A percentile compares a stretch with the other conserved stretches of the same genome.
Conservation (phyloP, 192 early-diverging fungal species). For the Coemansia aciculifera region DNA sequence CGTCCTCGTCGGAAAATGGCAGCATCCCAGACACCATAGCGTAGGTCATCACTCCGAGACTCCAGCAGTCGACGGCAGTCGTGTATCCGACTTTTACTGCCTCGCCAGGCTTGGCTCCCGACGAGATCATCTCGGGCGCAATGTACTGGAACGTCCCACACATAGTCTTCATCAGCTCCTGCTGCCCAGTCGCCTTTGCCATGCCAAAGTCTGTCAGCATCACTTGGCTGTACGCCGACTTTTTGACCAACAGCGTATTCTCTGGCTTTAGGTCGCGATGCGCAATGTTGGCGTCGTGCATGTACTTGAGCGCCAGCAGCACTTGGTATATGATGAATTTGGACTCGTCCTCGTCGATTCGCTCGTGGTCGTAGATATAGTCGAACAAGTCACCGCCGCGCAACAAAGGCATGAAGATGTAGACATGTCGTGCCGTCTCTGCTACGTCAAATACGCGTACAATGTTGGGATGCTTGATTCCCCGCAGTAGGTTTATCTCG, state of each 20-base stretch:
- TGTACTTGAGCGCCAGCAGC: conserved; percentile 71
- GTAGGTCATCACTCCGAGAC: conserved; percentile 81
- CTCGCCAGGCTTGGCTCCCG: conserved; percentile 35
- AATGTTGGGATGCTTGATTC: conserved; percentile 72
- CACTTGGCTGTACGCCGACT: conserved; percentile 58
- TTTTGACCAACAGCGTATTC: conserved; percentile 63
- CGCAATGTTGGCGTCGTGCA: conserved; percentile 77
- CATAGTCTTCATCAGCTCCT: conserved; percentile 80
- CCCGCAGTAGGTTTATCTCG: conserved; percentile 74
- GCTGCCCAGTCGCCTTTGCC: conserved; percentile 75
- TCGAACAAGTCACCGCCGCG: conserved; percentile 90
- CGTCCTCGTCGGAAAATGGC: conserved; percentile 53
- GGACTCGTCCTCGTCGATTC: conserved; percentile 75
- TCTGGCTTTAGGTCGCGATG: conserved; percentile 83
- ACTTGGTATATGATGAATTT: conserved; percentile 74
- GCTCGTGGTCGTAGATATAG: conserved; percentile 65
- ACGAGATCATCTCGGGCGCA: conserved; percentile 75
- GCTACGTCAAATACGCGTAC: conserved; percentile 66
- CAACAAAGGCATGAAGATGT: conserved; percentile 77
- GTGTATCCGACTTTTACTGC: conserved; percentile 55
- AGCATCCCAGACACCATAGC: conserved; percentile 63
- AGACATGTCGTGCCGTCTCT: conserved; percentile 60
- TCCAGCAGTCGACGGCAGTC: conserved; percentile 66
- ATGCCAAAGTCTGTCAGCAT: conserved; percentile 91
- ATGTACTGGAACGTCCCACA: conserved; percentile 85